phyloP scores from a whole-genome alignment of 2,329 filamentous ascomycete genomes.

The Zalaria sp. region DNA sequence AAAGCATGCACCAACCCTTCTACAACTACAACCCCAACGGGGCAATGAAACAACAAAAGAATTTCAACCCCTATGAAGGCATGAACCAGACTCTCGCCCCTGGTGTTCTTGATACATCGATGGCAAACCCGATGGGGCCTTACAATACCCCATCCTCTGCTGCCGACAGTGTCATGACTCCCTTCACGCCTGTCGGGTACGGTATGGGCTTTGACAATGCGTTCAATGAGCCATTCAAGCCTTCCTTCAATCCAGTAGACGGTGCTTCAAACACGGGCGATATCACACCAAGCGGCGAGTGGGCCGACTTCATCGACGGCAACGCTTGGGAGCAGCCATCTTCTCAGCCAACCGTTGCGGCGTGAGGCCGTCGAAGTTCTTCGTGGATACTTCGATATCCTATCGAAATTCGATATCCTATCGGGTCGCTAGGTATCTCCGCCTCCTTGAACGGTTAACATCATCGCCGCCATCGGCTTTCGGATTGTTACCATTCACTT shows the following conservation, averaged over 20 bases:
- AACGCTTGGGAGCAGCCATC: slow-evolving; percentile 9
- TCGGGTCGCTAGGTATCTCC: too few species aligned
- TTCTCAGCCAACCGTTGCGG: slow-evolving; percentile 2
- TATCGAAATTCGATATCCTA: too few species aligned
- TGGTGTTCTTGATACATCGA: slow-evolving; percentile 17
- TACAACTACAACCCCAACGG: slow-evolving; percentile 33
- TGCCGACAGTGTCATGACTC: slow-evolving; percentile 12
- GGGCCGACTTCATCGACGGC: slow-evolving; percentile 14
- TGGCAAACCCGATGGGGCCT: slow-evolving; percentile 8
- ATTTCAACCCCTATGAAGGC: slow-evolving; percentile 15
- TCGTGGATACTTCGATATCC: too few species aligned
- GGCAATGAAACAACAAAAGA: slow-evolving; percentile 12
- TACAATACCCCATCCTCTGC: slow-evolving; percentile 11
- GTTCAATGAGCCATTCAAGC: slow-evolving; percentile 10
- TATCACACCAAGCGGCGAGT: slow-evolving; percentile 12
- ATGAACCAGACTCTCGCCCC: slow-evolving; percentile 27
- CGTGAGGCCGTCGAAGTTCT: too few species aligned
- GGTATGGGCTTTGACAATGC: slow-evolving; percentile 9
- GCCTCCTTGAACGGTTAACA: too few species aligned
- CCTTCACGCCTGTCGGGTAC: slow-evolving; percentile 9
- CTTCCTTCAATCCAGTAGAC: slow-evolving; percentile 1
- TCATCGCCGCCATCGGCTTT: too few species aligned
- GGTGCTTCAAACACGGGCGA: slow-evolving; percentile 12
- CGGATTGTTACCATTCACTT: too few species aligned
- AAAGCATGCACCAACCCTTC: slow-evolving; percentile 20